Evolutionary conservation across 768 basidiomycete species (phyloP), one percentile per base, ranked within the genome.

Genomic region (Lepiota subincarnata): DNA sequence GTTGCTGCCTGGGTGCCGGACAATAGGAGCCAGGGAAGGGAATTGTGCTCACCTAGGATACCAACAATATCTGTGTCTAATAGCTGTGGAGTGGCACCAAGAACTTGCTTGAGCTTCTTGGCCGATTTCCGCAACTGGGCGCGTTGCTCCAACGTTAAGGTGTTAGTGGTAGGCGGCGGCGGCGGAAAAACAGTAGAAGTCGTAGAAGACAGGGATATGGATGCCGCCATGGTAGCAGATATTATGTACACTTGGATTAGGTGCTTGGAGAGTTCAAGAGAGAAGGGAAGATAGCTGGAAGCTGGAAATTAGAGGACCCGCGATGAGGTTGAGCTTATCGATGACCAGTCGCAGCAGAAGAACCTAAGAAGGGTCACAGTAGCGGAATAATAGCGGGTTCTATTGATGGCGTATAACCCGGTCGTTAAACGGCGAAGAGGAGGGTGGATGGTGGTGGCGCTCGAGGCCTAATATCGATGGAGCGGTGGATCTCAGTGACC

Each of bases 131-230:
- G 60, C 19, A 86, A 74, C 49, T 79, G 79, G 7, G 72, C 63
- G n/a, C 83, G 78, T 63, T 84, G 79, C 19, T 72, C 60, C 1
- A 73, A 57, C 6, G 79, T 76, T 46, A 83, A 64, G 14, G 72
- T 66, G 64, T 87, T 86, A 13, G 71, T 77, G 19, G 84, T 87
- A 0, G 82, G 81, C 3, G 84, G 83, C 13, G 77, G 78, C 4
- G 68, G 55, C 4, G 80, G 80, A 51, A 70, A 76, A 6, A 73
- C 68, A 10, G 73, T 73, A 12, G 64, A 57, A 40, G 53, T 16
- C 13, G 43, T 20, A 12, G 37, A 28, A 40, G 51, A 53, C n/a
- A 51, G 47, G 44, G 57, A 55, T 53, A 58, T 50, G 20, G 52
- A 24, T 44, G 50, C 57, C 45, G 48, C 54, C 34, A 53, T 44